These are phyloP conservation scores for Metschnikowia proteae DNA, from an alignment of 805 yeast species.

Conservation along the genomic window DNA sequence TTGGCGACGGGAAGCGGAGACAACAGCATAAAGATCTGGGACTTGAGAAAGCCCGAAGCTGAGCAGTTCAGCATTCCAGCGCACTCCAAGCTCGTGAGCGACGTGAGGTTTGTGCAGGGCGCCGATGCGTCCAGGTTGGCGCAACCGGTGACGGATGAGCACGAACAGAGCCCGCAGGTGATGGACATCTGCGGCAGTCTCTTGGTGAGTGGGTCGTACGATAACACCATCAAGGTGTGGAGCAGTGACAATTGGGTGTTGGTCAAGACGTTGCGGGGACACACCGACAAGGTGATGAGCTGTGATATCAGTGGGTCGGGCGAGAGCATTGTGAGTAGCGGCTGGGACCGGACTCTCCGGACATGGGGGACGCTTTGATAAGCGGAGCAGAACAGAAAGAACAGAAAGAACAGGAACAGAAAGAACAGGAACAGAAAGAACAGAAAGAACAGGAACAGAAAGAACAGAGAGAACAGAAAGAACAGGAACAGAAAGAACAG, in stretches of 20 bases:
- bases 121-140: slow-evolving; percentile 13
- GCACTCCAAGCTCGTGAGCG: slow-evolving; percentile 70
- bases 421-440: too few relatives aligned
- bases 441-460: too few relatives aligned
- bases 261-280: slow-evolving; percentile 50
- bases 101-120: slow-evolving; percentile 47
- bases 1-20: slow-evolving; percentile 85
- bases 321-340: slow-evolving; percentile 52
- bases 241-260: slow-evolving; percentile 69
- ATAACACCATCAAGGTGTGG: slow-evolving; percentile 57
- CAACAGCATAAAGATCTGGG: slow-evolving; percentile 81
- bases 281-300: slow-evolving; percentile 66
- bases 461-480: too few relatives aligned
- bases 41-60: slow-evolving; percentile 48
- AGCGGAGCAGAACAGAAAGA: too few relatives aligned
- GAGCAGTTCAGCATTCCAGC: slow-evolving; percentile 59
- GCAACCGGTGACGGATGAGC: slow-evolving; percentile 27
- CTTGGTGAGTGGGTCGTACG: slow-evolving; percentile 66
- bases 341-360: slow-evolving; percentile 83
- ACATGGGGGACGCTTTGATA: slow-evolving; percentile 42
- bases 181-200: slow-evolving; percentile 41
- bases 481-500: too few relatives aligned
- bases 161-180: slow-evolving; percentile 26
- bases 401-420: too few relatives aligned
- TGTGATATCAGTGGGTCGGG: slow-evolving; percentile 52